phyloP scores from a whole-genome alignment of 805 yeast species.

The Blastobotrys peoriensis region DNA sequence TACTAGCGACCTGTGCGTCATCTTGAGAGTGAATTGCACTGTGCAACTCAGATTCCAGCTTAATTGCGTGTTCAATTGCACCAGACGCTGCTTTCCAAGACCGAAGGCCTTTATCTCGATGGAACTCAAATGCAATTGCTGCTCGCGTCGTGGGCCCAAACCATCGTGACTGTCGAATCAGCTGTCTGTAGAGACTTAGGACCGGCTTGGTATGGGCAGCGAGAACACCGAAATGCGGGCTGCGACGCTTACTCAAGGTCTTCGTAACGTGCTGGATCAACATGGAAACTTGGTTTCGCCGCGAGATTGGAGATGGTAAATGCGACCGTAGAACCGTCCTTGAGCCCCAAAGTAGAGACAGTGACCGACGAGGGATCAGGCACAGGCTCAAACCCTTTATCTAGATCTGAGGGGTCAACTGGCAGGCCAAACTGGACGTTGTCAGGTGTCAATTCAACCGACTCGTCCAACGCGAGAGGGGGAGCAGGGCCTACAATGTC shows the following conservation, averaged over 20 bases:
- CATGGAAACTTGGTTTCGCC: background rate
- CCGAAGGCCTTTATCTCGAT: background rate
- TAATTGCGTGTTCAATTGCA: background rate
- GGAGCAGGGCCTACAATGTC: background rate
- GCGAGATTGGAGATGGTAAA: constrained; percentile 5
- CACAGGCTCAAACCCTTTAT: constrained; percentile 11
- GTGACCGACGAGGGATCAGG: constrained; percentile 3
- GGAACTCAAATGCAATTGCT: background rate
- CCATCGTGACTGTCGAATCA: background rate
- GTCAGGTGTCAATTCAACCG: background rate
- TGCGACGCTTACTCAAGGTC: background rate
- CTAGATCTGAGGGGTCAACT: constrained; percentile 1
- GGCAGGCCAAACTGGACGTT: constrained; percentile 11
- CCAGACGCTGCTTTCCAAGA: background rate
- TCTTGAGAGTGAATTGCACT: background rate
- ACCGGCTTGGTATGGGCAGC: background rate
- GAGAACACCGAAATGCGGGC: background rate
- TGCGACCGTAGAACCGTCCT: constrained; percentile 13
- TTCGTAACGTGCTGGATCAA: background rate
- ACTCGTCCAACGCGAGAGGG: background rate
- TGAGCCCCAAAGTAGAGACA: constrained; percentile 8
- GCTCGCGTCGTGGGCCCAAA: background rate
- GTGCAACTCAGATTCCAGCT: background rate
- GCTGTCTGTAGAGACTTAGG: background rate
- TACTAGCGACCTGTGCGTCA: background rate